Conservation (phyloP, 306 rosid genomes). For the Pyrus bretschneideri region DNA sequence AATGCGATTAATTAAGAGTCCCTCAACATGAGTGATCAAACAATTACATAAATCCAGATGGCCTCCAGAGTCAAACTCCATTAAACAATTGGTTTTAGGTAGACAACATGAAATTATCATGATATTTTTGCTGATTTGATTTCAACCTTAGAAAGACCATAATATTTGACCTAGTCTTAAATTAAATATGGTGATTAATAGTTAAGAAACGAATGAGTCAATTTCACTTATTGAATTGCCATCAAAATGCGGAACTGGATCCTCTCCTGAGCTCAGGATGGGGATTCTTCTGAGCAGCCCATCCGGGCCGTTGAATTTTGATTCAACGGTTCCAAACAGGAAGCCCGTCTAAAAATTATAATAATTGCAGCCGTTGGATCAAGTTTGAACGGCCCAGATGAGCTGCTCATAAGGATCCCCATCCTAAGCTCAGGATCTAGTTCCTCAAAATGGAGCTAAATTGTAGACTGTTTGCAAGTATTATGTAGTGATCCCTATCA, state of each 20-base stretch:
- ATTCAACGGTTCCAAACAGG: too few relatives aligned
- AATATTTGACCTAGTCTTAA: neutral
- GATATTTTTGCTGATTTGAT: constrained; percentile 3
- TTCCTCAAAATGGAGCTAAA: neutral
- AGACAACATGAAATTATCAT: neutral
- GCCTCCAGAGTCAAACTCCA: neutral
- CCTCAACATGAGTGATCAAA: too few relatives aligned
- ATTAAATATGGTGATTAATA: neutral
- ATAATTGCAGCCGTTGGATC: too few relatives aligned
- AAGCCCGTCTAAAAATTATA: too few relatives aligned
- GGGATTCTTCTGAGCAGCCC: too few relatives aligned
- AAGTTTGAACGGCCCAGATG: too few relatives aligned
- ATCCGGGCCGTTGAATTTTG: too few relatives aligned
- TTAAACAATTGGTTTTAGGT: neutral
- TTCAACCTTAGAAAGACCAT: neutral
- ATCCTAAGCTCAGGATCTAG: too few relatives aligned
- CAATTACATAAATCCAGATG: too few relatives aligned
- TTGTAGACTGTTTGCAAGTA: neutral
- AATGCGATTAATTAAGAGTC: too few relatives aligned
- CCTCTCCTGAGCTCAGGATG: too few relatives aligned
- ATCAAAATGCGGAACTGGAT: neutral
- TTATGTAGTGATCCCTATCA: neutral
- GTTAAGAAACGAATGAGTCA: neutral
- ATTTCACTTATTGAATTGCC: neutral
- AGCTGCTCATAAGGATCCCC: too few relatives aligned